A percentile compares a stretch with the other conserved stretches of the same genome.
Evolutionary conservation across 148 eudicot genomes (phyloP).

Genomic region (Rhododendron vialii): DNA sequence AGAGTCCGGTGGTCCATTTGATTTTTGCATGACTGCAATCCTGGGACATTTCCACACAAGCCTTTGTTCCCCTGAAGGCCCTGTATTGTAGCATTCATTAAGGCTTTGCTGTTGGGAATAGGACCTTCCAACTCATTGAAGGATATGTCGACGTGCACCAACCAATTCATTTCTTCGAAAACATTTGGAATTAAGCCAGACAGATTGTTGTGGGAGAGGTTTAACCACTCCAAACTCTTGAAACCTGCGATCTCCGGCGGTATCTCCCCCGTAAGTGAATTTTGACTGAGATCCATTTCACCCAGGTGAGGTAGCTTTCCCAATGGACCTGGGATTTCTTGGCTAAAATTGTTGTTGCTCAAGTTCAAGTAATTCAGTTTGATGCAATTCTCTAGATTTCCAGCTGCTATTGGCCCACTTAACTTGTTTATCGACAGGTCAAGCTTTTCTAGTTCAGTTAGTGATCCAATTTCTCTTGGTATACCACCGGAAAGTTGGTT

Average conservation of each 20-base stretch:
- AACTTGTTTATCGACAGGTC: constrained; percentile 29
- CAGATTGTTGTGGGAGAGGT: constrained; percentile 32
- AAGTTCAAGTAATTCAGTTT: constrained; percentile 11
- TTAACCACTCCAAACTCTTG: constrained; percentile 21
- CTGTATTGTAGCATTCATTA: constrained; percentile 20
- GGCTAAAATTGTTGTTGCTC: constrained; percentile 1
- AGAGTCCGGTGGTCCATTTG: not conserved
- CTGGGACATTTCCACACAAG: constrained; percentile 30
- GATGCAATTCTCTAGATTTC: constrained; percentile 22
- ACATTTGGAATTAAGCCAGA: constrained; percentile 28
- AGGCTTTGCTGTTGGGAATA: constrained; percentile 26
- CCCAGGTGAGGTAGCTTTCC: not conserved
- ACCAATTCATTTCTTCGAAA: constrained; percentile 29
- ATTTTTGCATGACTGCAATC: constrained; percentile 17
- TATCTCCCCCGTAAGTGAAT: constrained; percentile 31
- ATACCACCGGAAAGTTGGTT: constrained; percentile 33
- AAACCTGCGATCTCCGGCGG: constrained; percentile 20
- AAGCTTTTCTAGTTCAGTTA: constrained; percentile 26
- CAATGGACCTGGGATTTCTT: not conserved
- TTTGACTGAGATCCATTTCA: constrained; percentile 28
- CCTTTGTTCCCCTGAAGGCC: constrained; percentile 26
- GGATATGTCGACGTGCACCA: constrained; percentile 23
- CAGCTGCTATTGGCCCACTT: constrained; percentile 23
- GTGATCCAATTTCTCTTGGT: constrained; percentile 27
- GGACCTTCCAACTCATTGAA: constrained; percentile 34